phyloP scores from a whole-genome alignment of 495 filamentous ascomycete genomes.

The Neurospora africana region DNA sequence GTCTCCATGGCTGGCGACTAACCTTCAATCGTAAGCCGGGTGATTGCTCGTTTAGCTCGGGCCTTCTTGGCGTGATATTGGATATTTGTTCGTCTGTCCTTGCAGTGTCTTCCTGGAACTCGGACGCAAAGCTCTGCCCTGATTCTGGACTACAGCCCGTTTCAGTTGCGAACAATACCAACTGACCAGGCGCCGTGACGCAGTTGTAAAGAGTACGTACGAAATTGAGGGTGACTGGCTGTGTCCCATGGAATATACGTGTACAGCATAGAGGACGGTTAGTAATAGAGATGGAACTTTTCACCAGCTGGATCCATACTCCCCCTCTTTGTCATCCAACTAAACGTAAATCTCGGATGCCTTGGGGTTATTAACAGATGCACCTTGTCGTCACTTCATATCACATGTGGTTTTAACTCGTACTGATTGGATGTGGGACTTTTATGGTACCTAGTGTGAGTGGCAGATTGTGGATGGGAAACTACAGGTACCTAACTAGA shows the following conservation, averaged over 20 bases:
- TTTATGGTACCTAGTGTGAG: neutral
- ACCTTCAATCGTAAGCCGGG: neutral
- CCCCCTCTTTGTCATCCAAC: neutral
- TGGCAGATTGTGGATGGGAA: neutral
- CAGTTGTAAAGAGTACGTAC: neutral
- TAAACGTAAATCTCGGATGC: neutral
- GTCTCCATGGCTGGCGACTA: neutral
- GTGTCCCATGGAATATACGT: neutral
- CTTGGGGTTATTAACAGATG: neutral
- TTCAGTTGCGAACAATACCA: neutral
- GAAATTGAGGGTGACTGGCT: neutral
- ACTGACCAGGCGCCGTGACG: neutral
- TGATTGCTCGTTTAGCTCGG: neutral
- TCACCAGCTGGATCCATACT: neutral
- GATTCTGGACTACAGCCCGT: neutral
- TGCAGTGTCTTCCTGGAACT: neutral
- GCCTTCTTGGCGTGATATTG: neutral
- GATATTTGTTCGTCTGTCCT: neutral
- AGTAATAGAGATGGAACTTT: neutral
- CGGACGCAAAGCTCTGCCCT: neutral
- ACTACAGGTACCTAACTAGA: no score
- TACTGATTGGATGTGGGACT: constrained; percentile 15
- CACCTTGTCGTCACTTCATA: constrained; percentile 12
- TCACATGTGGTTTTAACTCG: constrained; percentile 10
- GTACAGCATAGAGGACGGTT: neutral